Evolutionary conservation across 441 rosid genomes (phyloP), one percentile per base, ranked within the genome.

Genomic region (Gossypium gossypioides): DNA sequence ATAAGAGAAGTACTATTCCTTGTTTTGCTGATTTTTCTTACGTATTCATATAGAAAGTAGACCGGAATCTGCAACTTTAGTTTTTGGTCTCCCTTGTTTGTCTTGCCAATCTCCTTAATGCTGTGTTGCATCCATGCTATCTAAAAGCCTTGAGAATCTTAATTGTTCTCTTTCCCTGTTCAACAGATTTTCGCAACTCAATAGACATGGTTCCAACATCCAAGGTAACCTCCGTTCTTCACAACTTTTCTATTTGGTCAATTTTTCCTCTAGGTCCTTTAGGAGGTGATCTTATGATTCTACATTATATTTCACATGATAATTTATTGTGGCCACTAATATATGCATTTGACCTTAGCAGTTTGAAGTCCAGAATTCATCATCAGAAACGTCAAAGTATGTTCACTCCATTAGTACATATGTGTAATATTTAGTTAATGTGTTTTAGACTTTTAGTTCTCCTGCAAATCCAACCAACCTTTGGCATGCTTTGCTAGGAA

Each of bases 331-430:
- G 22, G 48, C 68, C 60, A 68, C 62, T 74, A 40, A 69, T 44
- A 56, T 18, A 57, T 64, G 66, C 78, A 72, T 79, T 73, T 51
- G 40, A 46, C 69, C 71, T 54, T 64, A 4, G 66, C 82, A 84
- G 91, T 74, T 76, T 64, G 84, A 82, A 55, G 79, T 48, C 54
- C 78, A 81, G 8, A 67, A 48, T 73, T 83, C 78, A 55, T 66
- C 84, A 64, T 79, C 86, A 12, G 91, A 83, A 69, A 51, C 84
- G 69, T 82, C 93, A 60, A 87, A 85, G 93, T 89, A 79, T 62
- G 81, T 80, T 73, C 50, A 42, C 50, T 21, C 68, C 4, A 58
- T 44, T 62, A 52, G 56, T 81, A n/a, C 9, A 22, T 66, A 25
- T 25, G 3, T 57, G 1, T 57, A 57, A 24, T 25, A 24, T 25